Evolutionary conservation across 805 yeast species (phyloP), one percentile per base, ranked within the genome.

Genomic region (Saturnispora galanensis): DNA sequence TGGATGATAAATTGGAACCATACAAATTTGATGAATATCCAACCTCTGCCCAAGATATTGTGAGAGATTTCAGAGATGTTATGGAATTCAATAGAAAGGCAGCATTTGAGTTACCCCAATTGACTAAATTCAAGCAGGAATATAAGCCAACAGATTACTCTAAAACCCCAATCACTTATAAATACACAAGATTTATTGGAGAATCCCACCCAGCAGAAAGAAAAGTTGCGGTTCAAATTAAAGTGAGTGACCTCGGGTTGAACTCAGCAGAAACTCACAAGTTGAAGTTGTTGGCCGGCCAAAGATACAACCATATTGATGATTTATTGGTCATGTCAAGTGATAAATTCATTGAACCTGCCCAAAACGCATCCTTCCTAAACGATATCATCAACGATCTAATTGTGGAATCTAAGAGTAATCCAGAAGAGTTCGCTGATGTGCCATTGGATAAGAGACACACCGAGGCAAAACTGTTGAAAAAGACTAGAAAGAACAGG

Each of bases 41-140:
- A 21, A 69, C 81, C 4, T 66, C 67, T 11, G 94, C 93, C 17
- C 94, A 82, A 54, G 80, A 82, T 54, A 73, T 75, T 48, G 73
- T 81, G 31, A 76, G 77, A 45, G 81, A 77, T 51, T 84, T 79
- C 55, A 75, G 97, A 57, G 81, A 77, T 51, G 79, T 76, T 53
- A 79, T 95, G 53, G 77, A 83, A 51, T 78, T 81, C 56, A 81
- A 81, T 57, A 74, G 97, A 55, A 70, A 86, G 37, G 86, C 94
- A 10, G 96, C 97, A 0, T 90, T 82, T 65, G 97, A 90, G 60
- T 73, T 90, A 70, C 98, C 98, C 6, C 73, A 78, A 45, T 70
- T 93, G 51, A 79, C 81, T 35, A 79, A 86, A 61, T 84, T 72
- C 59, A 81, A 90, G 53, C 78, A 82, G 62, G 72, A 70, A 48